Base-by-base conservation (phyloP, 257 asterid species). In the Galeopsis tetrahit region DNA sequence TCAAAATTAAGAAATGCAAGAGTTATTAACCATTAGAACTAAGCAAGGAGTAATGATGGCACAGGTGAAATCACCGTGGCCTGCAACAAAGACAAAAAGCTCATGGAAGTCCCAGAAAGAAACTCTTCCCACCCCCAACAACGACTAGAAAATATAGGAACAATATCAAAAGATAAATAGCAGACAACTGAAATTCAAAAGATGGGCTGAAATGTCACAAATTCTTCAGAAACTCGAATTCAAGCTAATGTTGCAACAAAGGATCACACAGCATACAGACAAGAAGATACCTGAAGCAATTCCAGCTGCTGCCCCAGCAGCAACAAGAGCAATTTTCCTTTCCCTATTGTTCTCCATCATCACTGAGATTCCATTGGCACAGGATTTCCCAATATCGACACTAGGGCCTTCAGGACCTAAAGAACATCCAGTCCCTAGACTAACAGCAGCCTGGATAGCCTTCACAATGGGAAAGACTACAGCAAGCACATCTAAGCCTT, bases 281-380 rank as follows among this genome's bases (percentile, higher is more conserved):
- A 53, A 31, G 5, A 38, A 62, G 64, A 70, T 73, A 94, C 99
- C 99, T 80, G 99, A 85, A 69, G 99, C 85, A 69, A 95, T 95
- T 79, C 99, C 99, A 82, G 99, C 96, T 75, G 99, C 99, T 28
- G 99, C 99, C 38, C 99, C 99, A 61, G 99, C 97, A 64, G 99
- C 99, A 74, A 90, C 84, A 66, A 95, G 98, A 73, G 98, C 99
- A 81, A 95, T 90, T 85, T 85, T 86, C 82, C 98, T 85, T 86
- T 95, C 99, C 79, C 94, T 88, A 71, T 95, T 95, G 85, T 85
- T 95, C 81, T 95, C 99, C 98, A 92, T 95, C 80, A 86, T 92
- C 75, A 87, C 83, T 1, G 99, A 92, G 86, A 90, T 86, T 69
- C 97, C 98, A 72, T 90, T 73, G 62, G 97, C 99, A 82, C 99